These are phyloP conservation scores for Aspergillus brunneoviolaceus DNA, from an alignment of 2,329 filamentous ascomycete genomes.

Conservation along the genomic window DNA sequence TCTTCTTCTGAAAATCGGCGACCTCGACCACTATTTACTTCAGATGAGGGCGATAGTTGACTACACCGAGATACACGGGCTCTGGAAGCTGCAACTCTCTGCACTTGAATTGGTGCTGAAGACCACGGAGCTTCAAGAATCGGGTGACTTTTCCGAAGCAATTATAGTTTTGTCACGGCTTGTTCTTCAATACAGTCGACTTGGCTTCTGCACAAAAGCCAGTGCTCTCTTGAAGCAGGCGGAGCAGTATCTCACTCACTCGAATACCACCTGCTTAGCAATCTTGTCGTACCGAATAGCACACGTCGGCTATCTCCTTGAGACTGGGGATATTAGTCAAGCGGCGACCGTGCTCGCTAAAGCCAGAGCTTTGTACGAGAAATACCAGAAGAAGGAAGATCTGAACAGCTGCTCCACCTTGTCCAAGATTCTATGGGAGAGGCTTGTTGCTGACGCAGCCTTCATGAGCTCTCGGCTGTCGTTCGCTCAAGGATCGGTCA, in stretches of 20 bases:
- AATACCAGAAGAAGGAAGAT: conserved; percentile 30
- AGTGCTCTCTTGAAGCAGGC: conserved; percentile 59
- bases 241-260: conserved; percentile 48
- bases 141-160: conserved; percentile 37
- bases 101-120: conserved; percentile 52
- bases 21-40: conserved; percentile 49
- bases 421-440: conserved; percentile 49
- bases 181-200: conserved; percentile 56
- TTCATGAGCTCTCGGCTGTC: conserved; percentile 66
- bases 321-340: conserved; percentile 64
- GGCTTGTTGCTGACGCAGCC: conserved; percentile 58
- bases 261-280: conserved; percentile 45
- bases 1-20: conserved; percentile 50
- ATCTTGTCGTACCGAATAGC: conserved; percentile 64
- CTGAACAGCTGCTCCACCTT: conserved; percentile 36
- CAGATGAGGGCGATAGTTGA: conserved; percentile 56
- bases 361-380: conserved; percentile 34
- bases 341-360: conserved; percentile 43
- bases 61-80: conserved; percentile 58
- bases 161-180: conserved; percentile 48
- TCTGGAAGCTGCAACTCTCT: conserved; percentile 51
- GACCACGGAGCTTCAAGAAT: conserved; percentile 48
- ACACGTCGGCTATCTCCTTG: conserved; percentile 71
- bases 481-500: conserved; percentile 54
- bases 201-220: conserved; percentile 62